Conservation (phyloP, 805 yeast genomes). For the Kodamaea laetipori region DNA sequence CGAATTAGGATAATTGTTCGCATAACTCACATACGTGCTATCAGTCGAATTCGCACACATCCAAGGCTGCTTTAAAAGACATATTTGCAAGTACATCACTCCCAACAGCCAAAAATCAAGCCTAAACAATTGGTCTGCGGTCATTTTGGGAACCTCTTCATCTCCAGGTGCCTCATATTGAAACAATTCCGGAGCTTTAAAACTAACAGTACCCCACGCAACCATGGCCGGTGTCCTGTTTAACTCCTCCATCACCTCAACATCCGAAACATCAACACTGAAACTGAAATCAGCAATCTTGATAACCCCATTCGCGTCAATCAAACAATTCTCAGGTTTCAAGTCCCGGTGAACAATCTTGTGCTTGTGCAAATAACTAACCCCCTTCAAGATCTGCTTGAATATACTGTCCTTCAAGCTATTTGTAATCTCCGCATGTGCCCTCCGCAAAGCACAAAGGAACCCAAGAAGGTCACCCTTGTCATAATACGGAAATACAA, state of each 20-base stretch:
- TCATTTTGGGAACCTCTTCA: neutral
- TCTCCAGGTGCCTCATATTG: conserved; percentile 20
- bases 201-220: conserved; percentile 52
- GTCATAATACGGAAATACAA: conserved; percentile 45
- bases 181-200: conserved; percentile 57
- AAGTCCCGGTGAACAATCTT: conserved; percentile 53
- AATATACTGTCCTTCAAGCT: conserved; percentile 48
- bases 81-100: conserved; percentile 48
- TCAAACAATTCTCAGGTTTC: conserved; percentile 56
- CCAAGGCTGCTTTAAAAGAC: conserved; percentile 53
- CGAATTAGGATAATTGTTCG: conserved; percentile 28
- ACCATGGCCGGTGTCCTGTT: conserved; percentile 23
- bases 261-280: conserved; percentile 32
- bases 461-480: conserved; percentile 51
- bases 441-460: conserved; percentile 41
- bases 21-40: conserved; percentile 25
- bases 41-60: conserved; percentile 32
- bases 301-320: conserved; percentile 46
- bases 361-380: conserved; percentile 44
- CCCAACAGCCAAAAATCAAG: conserved; percentile 58
- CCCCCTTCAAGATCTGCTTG: conserved; percentile 47
- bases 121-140: neutral
- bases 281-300: conserved; percentile 56
- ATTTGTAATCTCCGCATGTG: conserved; percentile 30
- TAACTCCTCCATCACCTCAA: conserved; percentile 22